Base-by-base conservation (phyloP, 352 stramenopile genomes). In the Hyaloperonospora arabidopsidis region DNA sequence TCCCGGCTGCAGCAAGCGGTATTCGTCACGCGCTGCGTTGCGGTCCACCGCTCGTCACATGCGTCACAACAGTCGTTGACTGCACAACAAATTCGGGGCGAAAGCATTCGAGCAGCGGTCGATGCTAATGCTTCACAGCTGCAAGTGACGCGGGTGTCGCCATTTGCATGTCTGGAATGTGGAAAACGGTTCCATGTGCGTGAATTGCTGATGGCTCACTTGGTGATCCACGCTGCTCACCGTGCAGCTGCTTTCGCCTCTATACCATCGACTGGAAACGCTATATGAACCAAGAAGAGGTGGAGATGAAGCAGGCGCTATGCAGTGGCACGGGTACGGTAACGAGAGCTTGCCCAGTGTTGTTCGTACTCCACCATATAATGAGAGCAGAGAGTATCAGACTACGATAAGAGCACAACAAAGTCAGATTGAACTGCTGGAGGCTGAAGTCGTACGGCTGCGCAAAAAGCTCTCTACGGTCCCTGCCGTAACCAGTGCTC, bases 21-120 rank as follows among this genome's bases (percentile, higher is more conserved):
- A 87, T 52, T 74, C 76, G 32, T 87, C 76, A 10, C 74, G 76
- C 45, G 68, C 74, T 23, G 76, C 76, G 34, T 71, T 87, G 52
- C 74, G 76, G 2, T 81, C 46, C 76, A 87, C 52, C 56, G 70
- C 19, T 58, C 64, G 10, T 60, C 61, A 10, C 76, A 86, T 54
- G 29, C 59, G 29, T 39, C 48, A 34, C 54, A 49, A 7, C 22
- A 25, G 10, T 32, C 40, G 28, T 49, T 53, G 23, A 35, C 48
- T 47, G 21, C 38, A 48, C 39, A 29, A 18, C 56, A 54, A 45
- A 29, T 12, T 23, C 21, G 38, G 49, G 12, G 17, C 45, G 19
- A 35, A 29, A 45, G 11, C 29, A 18, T 45, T 21, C 41, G 55
- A 14, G 28, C 12, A 35, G 41, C 2, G 1, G 4, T 7, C 5